A percentile compares a stretch with the other conserved stretches of the same genome.
These are phyloP conservation scores for Pichia sorboxylosa DNA, from an alignment of 1,139 yeast species.

Conservation along the genomic window DNA sequence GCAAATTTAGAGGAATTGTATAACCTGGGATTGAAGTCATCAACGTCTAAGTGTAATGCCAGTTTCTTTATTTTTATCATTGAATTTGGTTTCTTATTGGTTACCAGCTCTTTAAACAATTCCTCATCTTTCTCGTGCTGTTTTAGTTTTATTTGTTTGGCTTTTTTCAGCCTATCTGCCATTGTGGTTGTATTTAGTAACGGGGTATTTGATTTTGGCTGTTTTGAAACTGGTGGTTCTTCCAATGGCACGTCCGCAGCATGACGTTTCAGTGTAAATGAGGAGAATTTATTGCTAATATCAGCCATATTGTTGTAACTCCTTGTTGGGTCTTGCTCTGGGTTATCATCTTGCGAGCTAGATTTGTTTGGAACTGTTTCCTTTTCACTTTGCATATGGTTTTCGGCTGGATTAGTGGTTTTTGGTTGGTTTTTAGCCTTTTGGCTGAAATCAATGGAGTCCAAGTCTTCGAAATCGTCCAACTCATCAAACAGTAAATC, in stretches of 20 bases:
- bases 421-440: constrained; percentile 1
- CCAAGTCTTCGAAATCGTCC: constrained; percentile 9
- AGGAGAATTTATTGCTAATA: no score
- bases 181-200: no score
- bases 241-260: no score
- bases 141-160: constrained; percentile 12
- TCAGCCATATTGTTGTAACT: no score
- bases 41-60: constrained; percentile 4
- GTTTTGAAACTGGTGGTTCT: no score
- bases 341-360: no score
- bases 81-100: neutral
- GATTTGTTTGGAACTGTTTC: no score
- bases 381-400: neutral
- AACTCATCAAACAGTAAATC: constrained; percentile 8
- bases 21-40: constrained; percentile 1
- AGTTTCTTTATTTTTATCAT: constrained; percentile 15
- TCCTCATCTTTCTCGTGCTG: constrained; percentile 9
- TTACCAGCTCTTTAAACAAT: constrained; percentile 1
- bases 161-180: constrained; percentile 14
- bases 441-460: constrained; percentile 4
- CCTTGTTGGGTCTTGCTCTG: no score
- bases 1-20: constrained; percentile 5
- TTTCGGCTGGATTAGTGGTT: neutral
- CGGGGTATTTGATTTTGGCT: no score
- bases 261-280: no score